Conservation (phyloP, 768 basidiomycete species). For the Trametes meyenii region DNA sequence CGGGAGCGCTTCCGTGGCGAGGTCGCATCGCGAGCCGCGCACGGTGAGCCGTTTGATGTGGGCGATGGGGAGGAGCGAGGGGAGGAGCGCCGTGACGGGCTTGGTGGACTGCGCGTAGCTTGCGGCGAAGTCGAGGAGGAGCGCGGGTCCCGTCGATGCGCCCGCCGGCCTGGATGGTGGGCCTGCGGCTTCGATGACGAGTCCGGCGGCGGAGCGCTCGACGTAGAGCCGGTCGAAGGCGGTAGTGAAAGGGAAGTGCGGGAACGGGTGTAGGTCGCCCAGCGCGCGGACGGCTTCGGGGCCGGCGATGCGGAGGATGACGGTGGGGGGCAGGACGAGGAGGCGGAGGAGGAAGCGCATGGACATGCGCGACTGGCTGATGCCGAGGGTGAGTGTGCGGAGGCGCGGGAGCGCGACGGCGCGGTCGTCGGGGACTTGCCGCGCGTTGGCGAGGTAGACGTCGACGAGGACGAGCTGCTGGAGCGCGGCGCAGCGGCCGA, state of each 20-base stretch:
- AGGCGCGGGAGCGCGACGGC: slow-evolving; percentile 5
- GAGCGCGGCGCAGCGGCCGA: slow-evolving; percentile 18
- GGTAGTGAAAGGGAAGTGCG: slow-evolving; percentile 7
- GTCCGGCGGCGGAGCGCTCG: background rate
- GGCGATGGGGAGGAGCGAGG: slow-evolving; percentile 1
- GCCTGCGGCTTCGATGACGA: slow-evolving; percentile 9
- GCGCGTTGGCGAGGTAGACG: slow-evolving; percentile 16
- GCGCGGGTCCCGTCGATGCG: background rate
- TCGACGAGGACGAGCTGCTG: slow-evolving; percentile 15
- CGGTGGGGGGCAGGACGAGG: slow-evolving; percentile 11
- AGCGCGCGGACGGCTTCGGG: slow-evolving; percentile 17
- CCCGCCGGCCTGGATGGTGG: background rate
- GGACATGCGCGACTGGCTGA: slow-evolving; percentile 13
- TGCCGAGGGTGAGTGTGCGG: slow-evolving; percentile 12
- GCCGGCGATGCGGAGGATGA: slow-evolving; percentile 11
- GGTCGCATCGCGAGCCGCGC: background rate
- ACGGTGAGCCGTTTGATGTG: background rate
- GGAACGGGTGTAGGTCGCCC: slow-evolving; percentile 15
- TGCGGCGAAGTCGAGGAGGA: slow-evolving; percentile 14
- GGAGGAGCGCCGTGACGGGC: background rate
- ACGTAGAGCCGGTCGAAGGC: slow-evolving; percentile 13
- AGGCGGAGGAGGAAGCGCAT: slow-evolving; percentile 15
- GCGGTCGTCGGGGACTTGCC: background rate
- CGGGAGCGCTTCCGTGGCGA: background rate
- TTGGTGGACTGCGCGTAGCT: background rate